Conservation (phyloP, 257 asterid species). For the Solanum acaule region DNA sequence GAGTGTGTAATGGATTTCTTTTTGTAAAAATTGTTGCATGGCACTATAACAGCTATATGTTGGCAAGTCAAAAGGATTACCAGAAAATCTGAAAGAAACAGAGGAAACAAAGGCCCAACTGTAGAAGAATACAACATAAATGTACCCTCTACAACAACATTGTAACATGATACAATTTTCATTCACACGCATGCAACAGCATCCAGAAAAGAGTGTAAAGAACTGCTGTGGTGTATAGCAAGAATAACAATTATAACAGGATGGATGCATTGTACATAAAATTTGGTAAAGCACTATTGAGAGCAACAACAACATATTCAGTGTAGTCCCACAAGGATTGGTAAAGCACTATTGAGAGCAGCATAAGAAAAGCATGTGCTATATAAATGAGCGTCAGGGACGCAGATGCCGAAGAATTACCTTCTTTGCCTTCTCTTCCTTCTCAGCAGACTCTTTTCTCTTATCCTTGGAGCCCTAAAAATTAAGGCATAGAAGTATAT, state of each 20-base stretch:
- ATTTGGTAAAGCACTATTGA: background rate
- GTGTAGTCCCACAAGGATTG: background rate
- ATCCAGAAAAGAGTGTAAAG: background rate
- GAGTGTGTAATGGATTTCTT: background rate
- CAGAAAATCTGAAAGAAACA: background rate
- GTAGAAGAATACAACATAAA: background rate
- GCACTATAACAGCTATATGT: background rate
- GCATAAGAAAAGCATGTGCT: background rate
- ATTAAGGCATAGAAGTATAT: background rate
- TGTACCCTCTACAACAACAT: background rate
- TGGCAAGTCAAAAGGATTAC: background rate
- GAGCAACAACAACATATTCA: background rate
- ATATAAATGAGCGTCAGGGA: background rate
- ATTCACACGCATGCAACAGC: background rate
- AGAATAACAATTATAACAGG: background rate
- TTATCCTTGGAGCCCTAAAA: slow-evolving; percentile 71
- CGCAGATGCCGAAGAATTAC: slow-evolving; percentile 11
- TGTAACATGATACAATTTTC: background rate
- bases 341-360: background rate
- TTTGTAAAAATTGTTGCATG: background rate
- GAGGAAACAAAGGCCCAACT: background rate
- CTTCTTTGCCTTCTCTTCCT: slow-evolving; percentile 81
- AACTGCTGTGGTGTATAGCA: background rate
- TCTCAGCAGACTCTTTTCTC: slow-evolving; percentile 66
- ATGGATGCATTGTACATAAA: background rate